Base-by-base conservation (phyloP, 768 basidiomycete species). In the Mycena galericulata region DNA sequence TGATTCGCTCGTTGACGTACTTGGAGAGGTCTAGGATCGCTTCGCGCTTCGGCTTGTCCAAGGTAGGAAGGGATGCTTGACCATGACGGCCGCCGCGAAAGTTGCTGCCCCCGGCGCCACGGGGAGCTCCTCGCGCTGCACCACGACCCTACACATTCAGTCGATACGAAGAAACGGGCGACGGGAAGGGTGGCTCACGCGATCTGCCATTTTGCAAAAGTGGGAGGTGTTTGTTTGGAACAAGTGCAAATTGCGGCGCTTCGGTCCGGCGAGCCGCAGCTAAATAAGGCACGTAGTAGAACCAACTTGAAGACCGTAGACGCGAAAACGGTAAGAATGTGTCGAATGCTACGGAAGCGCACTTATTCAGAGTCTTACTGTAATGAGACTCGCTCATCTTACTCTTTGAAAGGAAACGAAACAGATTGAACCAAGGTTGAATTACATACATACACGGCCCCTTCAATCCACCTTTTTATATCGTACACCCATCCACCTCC, bases 1-100 rank as follows among this genome's bases (percentile, higher is more conserved):
- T 84, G 76, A 99, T 94, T 69, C 90, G 88, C 79, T 96, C 91
- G 79, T 97, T 94, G 58, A 93, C 92, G 74, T 98, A 99, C 79
- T 97, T 97, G 54, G 93, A 90, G 34, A 99, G 90, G 79, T 98
- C 96, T 34, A 99, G 89, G 79, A 99, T 98, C 30, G 95, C 94
- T 79, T 99, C 97, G 46, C 94, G 88, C 78, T 93, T 94, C 47
- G 93, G 94, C 77, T 93, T 95, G 73, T 95, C 88, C 76, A 88
- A 82, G 14, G 85, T 73, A 34, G 86, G 83, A 57, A 82, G 83
- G 20, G 84, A 76, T 30, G 85, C 86, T 38, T 81, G 80, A 22
- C 83, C 84, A 43, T 87, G 85, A 65, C 90, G 84, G 27, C 86
- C 65, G 7, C 84, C 34, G 84, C 80, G 36, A 83, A 79, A 67